Conservation (phyloP, 2,329 filamentous ascomycete genomes). For the Didymella glomerata region DNA sequence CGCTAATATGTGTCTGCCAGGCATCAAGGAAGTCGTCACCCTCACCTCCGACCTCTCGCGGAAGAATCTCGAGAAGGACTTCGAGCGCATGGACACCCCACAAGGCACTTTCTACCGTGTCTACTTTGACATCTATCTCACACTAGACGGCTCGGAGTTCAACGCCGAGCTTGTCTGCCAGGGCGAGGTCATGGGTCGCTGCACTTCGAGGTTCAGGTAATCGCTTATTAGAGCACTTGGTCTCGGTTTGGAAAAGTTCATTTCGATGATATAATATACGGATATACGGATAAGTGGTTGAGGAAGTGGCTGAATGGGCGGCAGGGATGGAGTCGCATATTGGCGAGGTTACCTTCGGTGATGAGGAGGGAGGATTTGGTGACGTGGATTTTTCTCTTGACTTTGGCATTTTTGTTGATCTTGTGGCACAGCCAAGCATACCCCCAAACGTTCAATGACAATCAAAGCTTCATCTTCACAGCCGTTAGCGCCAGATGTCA, state of each 20-base stretch:
- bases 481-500: no score
- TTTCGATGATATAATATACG: conserved; percentile 10
- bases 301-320: no score
- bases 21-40: conserved; percentile 98
- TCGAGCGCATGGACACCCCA: conserved; percentile 98
- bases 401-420: conserved; percentile 15
- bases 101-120: conserved; percentile 77
- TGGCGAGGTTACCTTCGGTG: no score
- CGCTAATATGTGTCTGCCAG: conserved; percentile 57
- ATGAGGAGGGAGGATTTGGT: not conserved
- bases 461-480: conserved; percentile 11
- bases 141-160: conserved; percentile 96
- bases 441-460: conserved; percentile 20
- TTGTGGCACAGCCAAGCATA: conserved; percentile 13
- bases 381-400: conserved; percentile 8
- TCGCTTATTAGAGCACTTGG: not conserved
- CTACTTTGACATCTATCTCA: conserved; percentile 79
- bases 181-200: conserved; percentile 97
- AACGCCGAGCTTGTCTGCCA: conserved; percentile 99
- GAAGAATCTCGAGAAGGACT: conserved; percentile 99
- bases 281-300: conserved; percentile 9
- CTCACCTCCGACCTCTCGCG: conserved; percentile 95
- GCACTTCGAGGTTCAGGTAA: conserved; percentile 84
- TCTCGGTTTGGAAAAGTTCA: conserved; percentile 5
- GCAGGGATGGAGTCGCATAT: no score